phyloP scores from a whole-genome alignment of 2,329 filamentous ascomycete genomes.

The Pestalotiopsis sp. region DNA sequence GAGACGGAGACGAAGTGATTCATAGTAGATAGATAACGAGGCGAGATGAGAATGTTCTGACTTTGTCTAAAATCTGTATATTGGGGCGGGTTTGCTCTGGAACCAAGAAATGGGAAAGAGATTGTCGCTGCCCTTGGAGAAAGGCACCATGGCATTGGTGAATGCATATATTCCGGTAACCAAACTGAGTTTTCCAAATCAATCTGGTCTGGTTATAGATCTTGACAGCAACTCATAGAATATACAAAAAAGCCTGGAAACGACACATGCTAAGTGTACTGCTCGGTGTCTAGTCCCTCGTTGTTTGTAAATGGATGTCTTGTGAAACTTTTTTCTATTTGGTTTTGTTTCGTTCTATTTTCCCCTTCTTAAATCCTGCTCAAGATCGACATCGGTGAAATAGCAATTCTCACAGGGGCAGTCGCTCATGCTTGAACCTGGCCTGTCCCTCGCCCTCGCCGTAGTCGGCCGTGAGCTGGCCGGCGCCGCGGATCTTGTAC shows the following conservation, averaged over 20 bases:
- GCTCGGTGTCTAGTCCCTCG: neutral
- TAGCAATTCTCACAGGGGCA: constrained; percentile 38
- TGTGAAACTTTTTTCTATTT: neutral
- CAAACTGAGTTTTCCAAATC: too few relatives aligned
- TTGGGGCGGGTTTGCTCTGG: too few relatives aligned
- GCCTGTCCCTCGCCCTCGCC: constrained; percentile 62
- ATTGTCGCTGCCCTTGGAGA: too few relatives aligned
- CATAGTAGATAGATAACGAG: too few relatives aligned
- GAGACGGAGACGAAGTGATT: neutral
- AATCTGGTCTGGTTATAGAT: too few relatives aligned
- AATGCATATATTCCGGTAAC: too few relatives aligned
- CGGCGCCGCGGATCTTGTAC: constrained; percentile 82
- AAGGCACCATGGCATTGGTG: too few relatives aligned
- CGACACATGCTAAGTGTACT: neutral
- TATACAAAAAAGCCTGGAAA: too few relatives aligned
- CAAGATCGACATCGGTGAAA: neutral
- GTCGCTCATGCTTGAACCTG: constrained; percentile 58
- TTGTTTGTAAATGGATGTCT: neutral
- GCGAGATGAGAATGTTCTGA: neutral
- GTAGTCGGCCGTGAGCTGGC: constrained; percentile 80
- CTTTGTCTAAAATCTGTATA: too few relatives aligned
- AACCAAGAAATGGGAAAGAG: too few relatives aligned
- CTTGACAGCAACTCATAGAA: too few relatives aligned
- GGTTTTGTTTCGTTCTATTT: neutral
- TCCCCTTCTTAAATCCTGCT: neutral